Percentiles rank a stretch among this genome's conserved stretches.
phyloP scores from a whole-genome alignment of 129 eudicot genomes.

The Apium graveolens region DNA sequence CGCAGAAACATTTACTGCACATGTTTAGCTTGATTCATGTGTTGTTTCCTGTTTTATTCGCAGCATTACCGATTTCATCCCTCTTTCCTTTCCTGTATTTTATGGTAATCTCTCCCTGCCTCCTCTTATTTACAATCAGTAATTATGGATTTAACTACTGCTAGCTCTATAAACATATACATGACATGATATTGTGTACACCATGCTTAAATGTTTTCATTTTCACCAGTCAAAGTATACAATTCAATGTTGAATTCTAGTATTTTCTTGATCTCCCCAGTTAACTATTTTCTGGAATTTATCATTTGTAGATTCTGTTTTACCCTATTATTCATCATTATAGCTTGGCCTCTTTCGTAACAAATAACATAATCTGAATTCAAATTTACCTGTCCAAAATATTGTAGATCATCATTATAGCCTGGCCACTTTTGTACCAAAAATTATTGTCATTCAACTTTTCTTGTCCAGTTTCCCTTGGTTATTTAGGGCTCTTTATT shows the following conservation, averaged over 20 bases:
- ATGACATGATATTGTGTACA: background rate
- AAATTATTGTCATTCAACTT: background rate
- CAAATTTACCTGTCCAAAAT: background rate
- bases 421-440: too few species aligned
- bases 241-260: background rate
- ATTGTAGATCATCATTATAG: too few species aligned
- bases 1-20: background rate
- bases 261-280: background rate
- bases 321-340: background rate
- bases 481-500: background rate
- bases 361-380: background rate
- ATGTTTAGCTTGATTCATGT: background rate
- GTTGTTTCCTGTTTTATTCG: slow-evolving; percentile 1
- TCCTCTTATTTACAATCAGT: background rate
- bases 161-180: background rate
- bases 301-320: background rate
- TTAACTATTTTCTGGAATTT: background rate
- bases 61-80: slow-evolving; percentile 49
- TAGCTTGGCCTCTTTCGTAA: background rate
- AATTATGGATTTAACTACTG: background rate
- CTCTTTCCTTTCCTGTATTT: slow-evolving; percentile 56
- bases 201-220: background rate
- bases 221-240: background rate
- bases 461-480: background rate
- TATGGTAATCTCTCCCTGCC: slow-evolving; percentile 25